Conservation (phyloP, 176 grass and related monocot species). For the Tillandsia fasciculata region DNA sequence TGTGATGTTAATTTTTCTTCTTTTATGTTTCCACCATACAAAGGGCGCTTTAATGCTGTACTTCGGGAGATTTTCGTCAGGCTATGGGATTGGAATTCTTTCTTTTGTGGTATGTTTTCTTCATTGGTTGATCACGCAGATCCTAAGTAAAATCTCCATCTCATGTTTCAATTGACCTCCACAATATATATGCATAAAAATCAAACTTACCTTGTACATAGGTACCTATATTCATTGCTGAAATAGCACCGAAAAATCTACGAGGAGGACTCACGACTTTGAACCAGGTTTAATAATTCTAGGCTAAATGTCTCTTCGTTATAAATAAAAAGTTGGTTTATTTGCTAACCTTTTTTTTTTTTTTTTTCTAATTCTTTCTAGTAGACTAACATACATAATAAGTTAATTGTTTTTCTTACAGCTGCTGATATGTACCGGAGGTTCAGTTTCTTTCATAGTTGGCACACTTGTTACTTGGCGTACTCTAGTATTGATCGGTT, state of each 20-base stretch:
- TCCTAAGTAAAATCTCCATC: not conserved
- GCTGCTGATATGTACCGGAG: slow-evolving; percentile 47
- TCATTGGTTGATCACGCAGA: not conserved
- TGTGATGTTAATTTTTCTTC: not conserved
- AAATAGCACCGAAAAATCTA: slow-evolving; percentile 68
- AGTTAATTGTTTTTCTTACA: slow-evolving; percentile 16
- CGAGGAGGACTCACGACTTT: slow-evolving; percentile 50
- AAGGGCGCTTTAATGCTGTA: slow-evolving; percentile 48
- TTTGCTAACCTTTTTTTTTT: too few species aligned
- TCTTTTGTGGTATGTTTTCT: slow-evolving; percentile 61
- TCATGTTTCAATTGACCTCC: not conserved
- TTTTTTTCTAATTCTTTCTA: too few species aligned
- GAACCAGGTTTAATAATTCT: slow-evolving; percentile 42
- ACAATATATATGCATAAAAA: slow-evolving; percentile 1
- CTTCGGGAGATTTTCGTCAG: slow-evolving; percentile 44
- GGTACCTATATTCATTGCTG: slow-evolving; percentile 64
- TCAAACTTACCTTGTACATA: slow-evolving; percentile 15
- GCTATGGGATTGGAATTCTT: slow-evolving; percentile 61
- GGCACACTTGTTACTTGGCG: slow-evolving; percentile 54
- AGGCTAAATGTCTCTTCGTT: not conserved
- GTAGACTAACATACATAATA: too few species aligned
- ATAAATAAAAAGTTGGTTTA: too few species aligned
- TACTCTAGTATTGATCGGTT: slow-evolving; percentile 50
- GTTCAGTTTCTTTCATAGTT: slow-evolving; percentile 50
- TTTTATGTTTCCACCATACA: slow-evolving; percentile 8